A percentile compares a stretch with the other conserved stretches of the same genome.
phyloP scores from a whole-genome alignment of 495 filamentous ascomycete genomes.

The Penicillium tannophilum region DNA sequence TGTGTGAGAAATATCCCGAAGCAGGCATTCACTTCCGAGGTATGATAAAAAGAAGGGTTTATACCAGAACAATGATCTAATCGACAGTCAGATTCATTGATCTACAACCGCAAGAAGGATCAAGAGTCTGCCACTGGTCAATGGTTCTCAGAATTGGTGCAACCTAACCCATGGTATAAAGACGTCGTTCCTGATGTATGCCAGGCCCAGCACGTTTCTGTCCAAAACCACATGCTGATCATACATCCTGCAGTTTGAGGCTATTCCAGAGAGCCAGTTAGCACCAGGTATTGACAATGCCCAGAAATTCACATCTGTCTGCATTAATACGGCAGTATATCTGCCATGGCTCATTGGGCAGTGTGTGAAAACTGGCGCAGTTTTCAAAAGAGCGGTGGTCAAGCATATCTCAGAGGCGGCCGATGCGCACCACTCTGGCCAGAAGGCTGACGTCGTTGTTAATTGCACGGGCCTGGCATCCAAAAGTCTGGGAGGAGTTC shows the following conservation, averaged over 20 bases:
- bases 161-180: slow-evolving; percentile 79
- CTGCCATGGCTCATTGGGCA: slow-evolving; percentile 79
- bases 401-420: slow-evolving; percentile 75
- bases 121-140: slow-evolving; percentile 45
- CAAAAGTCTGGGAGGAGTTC: slow-evolving; percentile 76
- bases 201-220: neutral
- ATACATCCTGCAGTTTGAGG: slow-evolving; percentile 47
- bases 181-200: slow-evolving; percentile 71
- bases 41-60: slow-evolving; percentile 29
- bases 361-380: slow-evolving; percentile 69
- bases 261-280: slow-evolving; percentile 57
- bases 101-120: slow-evolving; percentile 70
- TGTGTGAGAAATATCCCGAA: slow-evolving; percentile 75
- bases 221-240: slow-evolving; percentile 10
- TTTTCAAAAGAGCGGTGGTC: slow-evolving; percentile 61
- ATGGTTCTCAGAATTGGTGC: slow-evolving; percentile 65
- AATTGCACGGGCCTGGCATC: slow-evolving; percentile 87
- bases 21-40: slow-evolving; percentile 89
- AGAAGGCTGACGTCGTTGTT: slow-evolving; percentile 69
- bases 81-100: slow-evolving; percentile 42
- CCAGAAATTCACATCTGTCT: slow-evolving; percentile 77
- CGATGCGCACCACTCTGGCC: slow-evolving; percentile 60
- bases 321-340: slow-evolving; percentile 89
- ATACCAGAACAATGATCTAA: slow-evolving; percentile 1
- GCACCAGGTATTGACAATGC: slow-evolving; percentile 66